phyloP scores from a whole-genome alignment of 148 eudicot genomes.

The Tetragonia tetragonoides region DNA sequence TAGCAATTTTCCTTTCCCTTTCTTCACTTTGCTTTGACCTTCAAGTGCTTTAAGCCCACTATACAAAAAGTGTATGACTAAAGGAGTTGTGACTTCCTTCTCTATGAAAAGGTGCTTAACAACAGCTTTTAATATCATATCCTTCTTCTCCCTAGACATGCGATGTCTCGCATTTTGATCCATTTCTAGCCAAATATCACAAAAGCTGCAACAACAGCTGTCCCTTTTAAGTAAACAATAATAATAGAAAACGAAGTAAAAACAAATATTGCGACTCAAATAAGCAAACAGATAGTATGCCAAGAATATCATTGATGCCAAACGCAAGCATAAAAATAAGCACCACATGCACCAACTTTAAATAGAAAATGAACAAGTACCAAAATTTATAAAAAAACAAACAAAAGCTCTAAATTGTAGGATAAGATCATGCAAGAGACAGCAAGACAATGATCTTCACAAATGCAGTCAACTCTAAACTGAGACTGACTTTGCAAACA shows the following conservation, averaged over 20 bases:
- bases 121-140: constrained; percentile 60
- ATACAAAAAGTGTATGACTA: constrained; percentile 91
- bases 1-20: constrained; percentile 48
- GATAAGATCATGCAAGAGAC: neutral
- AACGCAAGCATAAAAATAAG: neutral
- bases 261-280: neutral
- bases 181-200: constrained; percentile 80
- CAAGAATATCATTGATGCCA: neutral
- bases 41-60: constrained; percentile 96
- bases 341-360: too few species aligned
- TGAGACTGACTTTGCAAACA: neutral
- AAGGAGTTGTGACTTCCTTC: constrained; percentile 90
- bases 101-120: constrained; percentile 87
- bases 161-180: constrained; percentile 70
- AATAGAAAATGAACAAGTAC: too few species aligned
- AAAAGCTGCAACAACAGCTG: constrained; percentile 53
- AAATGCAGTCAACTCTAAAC: constrained; percentile 8
- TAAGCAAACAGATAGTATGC: neutral
- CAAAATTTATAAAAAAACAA: too few species aligned
- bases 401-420: neutral
- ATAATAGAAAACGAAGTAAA: neutral
- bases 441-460: neutral
- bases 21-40: constrained; percentile 63
- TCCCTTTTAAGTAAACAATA: neutral
- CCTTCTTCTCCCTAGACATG: constrained; percentile 80